Percentiles rank a stretch among this genome's conserved stretches.
These are phyloP conservation scores for Vicia villosa DNA, from an alignment of 306 rosid genomes.

Conservation along the genomic window DNA sequence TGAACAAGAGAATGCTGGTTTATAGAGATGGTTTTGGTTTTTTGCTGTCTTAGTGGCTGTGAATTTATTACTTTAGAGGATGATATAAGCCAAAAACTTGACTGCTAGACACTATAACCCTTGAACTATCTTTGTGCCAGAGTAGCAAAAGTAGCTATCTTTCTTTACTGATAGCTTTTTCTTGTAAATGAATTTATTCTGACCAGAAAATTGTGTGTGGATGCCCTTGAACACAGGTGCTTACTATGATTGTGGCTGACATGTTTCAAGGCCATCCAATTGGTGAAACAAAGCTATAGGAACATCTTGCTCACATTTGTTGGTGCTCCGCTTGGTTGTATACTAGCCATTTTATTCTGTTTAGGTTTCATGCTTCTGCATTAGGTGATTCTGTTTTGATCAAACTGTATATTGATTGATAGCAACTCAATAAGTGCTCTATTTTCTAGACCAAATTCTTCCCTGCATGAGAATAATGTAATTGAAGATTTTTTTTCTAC, in stretches of 20 bases:
- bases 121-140: conserved; percentile 2
- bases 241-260: conserved; percentile 83
- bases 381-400: conserved; percentile 34
- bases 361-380: conserved; percentile 50
- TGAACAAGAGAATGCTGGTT: too few relatives aligned
- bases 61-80: background rate
- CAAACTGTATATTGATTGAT: conserved; percentile 18
- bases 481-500: background rate
- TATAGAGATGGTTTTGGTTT: conserved; percentile 9
- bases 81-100: too few relatives aligned
- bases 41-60: background rate
- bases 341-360: conserved; percentile 71
- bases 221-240: conserved; percentile 54
- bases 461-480: conserved; percentile 29
- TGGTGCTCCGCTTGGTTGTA: conserved; percentile 77
- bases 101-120: background rate
- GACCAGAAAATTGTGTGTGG: conserved; percentile 5
- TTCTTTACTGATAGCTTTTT: too few relatives aligned
- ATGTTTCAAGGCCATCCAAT: conserved; percentile 86
- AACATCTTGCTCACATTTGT: conserved; percentile 78
- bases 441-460: conserved; percentile 1
- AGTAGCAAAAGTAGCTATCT: too few relatives aligned
- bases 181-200: background rate
- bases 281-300: conserved; percentile 85
- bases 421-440: conserved; percentile 1